Conservation (phyloP, 352 stramenopile species). For the Globisporangium apiculatum region DNA sequence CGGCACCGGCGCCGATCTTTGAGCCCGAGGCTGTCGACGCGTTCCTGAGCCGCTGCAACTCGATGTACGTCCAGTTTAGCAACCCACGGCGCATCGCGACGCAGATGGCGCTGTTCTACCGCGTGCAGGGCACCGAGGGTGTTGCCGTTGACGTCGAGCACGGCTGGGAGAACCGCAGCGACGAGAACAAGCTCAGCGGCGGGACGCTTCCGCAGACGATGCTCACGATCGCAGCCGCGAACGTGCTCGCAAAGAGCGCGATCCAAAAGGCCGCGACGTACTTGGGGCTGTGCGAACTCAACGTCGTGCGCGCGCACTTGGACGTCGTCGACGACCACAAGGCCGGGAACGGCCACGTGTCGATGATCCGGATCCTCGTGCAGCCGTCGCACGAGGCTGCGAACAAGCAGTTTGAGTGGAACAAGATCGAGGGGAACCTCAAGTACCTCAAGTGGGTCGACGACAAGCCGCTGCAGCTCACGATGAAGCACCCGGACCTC, state of each 20-base stretch:
- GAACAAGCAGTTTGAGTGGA: conserved; percentile 65
- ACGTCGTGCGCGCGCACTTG: conserved; percentile 93
- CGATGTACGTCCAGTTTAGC: conserved; percentile 81
- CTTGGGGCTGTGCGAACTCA: conserved; percentile 91
- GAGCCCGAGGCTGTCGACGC: conserved; percentile 53
- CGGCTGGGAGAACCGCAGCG: conserved; percentile 69
- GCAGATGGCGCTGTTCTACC: conserved; percentile 65
- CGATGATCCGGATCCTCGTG: conserved; percentile 80
- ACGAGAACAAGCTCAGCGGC: conserved; percentile 78
- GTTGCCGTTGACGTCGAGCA: conserved; percentile 76
- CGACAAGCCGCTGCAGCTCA: conserved; percentile 68
- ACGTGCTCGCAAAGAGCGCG: conserved; percentile 77
- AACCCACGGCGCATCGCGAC: conserved; percentile 63
- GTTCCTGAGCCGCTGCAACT: conserved; percentile 66
- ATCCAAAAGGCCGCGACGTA: conserved; percentile 83
- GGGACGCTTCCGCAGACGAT: conserved; percentile 62
- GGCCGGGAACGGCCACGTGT: conserved; percentile 54
- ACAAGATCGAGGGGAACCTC: conserved; percentile 82
- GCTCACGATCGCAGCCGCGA: conserved; percentile 76
- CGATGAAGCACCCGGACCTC: conserved; percentile 84
- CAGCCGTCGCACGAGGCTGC: conserved; percentile 52
- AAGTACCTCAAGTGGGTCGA: conserved; percentile 87
- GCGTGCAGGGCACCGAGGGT: conserved; percentile 63
- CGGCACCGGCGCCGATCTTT: conserved; percentile 45
- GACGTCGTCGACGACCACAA: conserved; percentile 91